phyloP scores from a whole-genome alignment of 225 moss, liverwort and hornwort species.

The Sphagnum contortum region DNA sequence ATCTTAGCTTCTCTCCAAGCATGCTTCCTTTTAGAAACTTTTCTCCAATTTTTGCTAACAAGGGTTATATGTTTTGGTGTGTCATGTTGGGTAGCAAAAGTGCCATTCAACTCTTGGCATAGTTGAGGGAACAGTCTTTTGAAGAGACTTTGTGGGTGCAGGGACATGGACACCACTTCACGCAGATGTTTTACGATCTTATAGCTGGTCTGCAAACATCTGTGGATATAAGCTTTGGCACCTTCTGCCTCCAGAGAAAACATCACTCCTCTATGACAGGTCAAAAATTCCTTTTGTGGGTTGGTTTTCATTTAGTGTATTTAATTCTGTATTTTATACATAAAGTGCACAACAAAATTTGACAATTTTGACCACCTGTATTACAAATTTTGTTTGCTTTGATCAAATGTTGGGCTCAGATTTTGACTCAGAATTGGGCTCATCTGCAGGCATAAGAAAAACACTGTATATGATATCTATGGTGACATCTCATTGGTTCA shows the following conservation, averaged over 20 bases:
- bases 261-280: constrained; percentile 14
- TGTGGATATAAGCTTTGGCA: constrained; percentile 24
- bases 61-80: no score
- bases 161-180: constrained; percentile 29
- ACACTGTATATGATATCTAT: constrained; percentile 19
- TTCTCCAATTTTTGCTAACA: no score
- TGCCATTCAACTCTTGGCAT: no score
- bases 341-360: not conserved
- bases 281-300: not conserved
- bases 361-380: no score
- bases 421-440: not conserved
- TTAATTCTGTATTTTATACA: not conserved
- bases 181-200: constrained; percentile 21
- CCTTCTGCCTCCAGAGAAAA: constrained; percentile 17
- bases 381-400: no score
- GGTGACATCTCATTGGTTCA: constrained; percentile 8
- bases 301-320: no score
- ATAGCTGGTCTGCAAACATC: constrained; percentile 22
- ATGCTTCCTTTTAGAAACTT: not conserved
- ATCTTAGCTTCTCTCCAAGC: not conserved
- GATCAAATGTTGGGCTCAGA: not conserved
- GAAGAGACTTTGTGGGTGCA: not conserved
- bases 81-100: no score
- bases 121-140: no score
- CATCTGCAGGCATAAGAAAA: constrained; percentile 1